These are phyloP conservation scores for Cinchona pubescens DNA, from an alignment of 257 asterid genomes.

Conservation along the genomic window DNA sequence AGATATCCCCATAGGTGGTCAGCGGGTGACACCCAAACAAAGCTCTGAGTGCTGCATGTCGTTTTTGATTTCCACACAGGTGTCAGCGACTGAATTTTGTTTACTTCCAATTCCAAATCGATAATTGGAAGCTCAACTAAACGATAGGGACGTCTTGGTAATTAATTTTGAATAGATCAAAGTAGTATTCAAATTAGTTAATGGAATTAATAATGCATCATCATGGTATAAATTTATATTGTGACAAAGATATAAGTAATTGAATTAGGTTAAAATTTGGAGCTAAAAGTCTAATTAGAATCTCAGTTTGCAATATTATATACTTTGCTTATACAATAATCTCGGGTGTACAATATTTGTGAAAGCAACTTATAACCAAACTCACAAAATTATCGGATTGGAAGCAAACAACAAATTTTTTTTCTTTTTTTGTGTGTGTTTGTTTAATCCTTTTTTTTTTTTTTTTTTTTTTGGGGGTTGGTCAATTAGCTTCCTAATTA, in stretches of 20 bases:
- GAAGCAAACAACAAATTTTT: not conserved
- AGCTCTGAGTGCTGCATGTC: not conserved
- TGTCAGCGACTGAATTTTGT: not conserved
- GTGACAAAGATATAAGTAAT: constrained; percentile 23
- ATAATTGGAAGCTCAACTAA: constrained; percentile 26
- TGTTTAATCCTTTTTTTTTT: not conserved
- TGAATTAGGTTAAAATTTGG: constrained; percentile 41
- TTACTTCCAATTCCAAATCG: not conserved
- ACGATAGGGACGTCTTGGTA: constrained; percentile 17
- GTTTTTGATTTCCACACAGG: constrained; percentile 30
- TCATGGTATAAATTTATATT: constrained; percentile 13
- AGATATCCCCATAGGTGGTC: too few species aligned
- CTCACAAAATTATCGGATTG: constrained; percentile 24
- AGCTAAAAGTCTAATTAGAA: constrained; percentile 30
- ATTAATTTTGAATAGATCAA: not conserved
- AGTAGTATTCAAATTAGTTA: not conserved
- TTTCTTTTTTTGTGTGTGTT: not conserved
- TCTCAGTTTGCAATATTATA: constrained; percentile 20
- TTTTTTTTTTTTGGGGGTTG: too few species aligned
- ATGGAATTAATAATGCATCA: constrained; percentile 16
- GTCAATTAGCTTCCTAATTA: too few species aligned
- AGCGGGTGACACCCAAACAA: constrained; percentile 1
- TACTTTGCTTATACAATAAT: not conserved
- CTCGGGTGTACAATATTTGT: constrained; percentile 24
- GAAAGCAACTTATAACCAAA: constrained; percentile 62